Percentiles rank a stretch among this genome's conserved stretches.
These are phyloP conservation scores for Trichocladium antarcticum DNA, from an alignment of 495 filamentous ascomycete species.

Conservation along the genomic window DNA sequence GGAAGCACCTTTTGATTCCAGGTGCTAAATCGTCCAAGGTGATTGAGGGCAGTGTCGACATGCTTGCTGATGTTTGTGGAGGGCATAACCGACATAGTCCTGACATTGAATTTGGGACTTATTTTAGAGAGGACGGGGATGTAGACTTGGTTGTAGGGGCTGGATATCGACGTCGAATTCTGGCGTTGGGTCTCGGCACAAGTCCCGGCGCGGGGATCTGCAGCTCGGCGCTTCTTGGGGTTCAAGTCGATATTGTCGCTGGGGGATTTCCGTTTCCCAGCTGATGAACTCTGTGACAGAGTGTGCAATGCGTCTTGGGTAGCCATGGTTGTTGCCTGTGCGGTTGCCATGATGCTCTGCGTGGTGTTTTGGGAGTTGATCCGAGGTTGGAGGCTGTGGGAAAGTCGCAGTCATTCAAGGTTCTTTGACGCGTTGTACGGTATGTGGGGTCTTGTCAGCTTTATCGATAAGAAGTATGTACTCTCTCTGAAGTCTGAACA, in stretches of 20 bases:
- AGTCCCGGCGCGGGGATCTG: neutral
- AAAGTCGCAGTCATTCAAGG: too few relatives aligned
- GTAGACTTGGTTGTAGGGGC: conserved; percentile 17
- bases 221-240: conserved; percentile 17
- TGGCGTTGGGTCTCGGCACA: neutral
- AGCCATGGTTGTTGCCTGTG: neutral
- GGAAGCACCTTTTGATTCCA: conserved; percentile 22
- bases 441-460: neutral
- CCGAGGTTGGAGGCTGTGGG: neutral
- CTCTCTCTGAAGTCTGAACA: too few relatives aligned
- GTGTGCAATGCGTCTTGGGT: neutral
- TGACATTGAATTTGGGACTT: conserved; percentile 28
- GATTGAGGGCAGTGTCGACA: conserved; percentile 34
- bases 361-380: neutral
- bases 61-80: conserved; percentile 47
- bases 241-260: conserved; percentile 4
- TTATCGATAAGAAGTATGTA: too few relatives aligned
- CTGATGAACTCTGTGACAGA: neutral
- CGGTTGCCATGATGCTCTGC: neutral
- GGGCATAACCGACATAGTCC: conserved; percentile 39
- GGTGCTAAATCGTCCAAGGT: conserved; percentile 29
- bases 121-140: conserved; percentile 22
- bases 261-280: conserved; percentile 16
- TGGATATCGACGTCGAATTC: conserved; percentile 2
- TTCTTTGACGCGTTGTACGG: too few relatives aligned